Evolutionary conservation across 2,329 filamentous ascomycete genomes (phyloP).

Genomic region (Diaporthe helianthi): DNA sequence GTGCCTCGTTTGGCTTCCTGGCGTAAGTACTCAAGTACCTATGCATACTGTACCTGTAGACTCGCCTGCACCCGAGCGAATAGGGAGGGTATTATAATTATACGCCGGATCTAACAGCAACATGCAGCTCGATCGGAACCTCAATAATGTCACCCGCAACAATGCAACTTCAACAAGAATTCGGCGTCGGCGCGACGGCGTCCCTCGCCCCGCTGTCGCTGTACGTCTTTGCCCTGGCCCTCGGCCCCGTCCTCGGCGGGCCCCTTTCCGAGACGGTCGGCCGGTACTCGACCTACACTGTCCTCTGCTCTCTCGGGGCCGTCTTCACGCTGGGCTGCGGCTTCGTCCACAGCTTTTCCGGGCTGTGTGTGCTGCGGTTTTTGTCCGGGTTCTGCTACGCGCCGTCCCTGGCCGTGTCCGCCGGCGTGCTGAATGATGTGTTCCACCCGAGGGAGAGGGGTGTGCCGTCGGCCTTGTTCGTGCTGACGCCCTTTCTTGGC

Average conservation of each 20-base stretch:
- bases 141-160: conserved; percentile 61
- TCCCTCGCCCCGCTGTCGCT: conserved; percentile 66
- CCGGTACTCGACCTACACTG: conserved; percentile 58
- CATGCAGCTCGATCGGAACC: conserved; percentile 57
- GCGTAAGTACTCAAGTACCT: too few species aligned
- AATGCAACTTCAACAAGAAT: conserved; percentile 56
- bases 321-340: conserved; percentile 65
- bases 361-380: conserved; percentile 62
- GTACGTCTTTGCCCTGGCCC: conserved; percentile 65
- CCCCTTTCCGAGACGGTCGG: conserved; percentile 66
- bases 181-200: conserved; percentile 60
- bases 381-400: conserved; percentile 60
- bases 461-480: conserved; percentile 51
- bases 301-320: conserved; percentile 53
- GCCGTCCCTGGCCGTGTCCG: conserved; percentile 56
- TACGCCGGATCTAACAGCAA: background rate
- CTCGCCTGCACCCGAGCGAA: too few species aligned
- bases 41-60: too few species aligned
- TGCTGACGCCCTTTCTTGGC: conserved; percentile 60
- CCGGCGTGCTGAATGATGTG: conserved; percentile 58
- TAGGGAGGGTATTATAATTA: too few species aligned
- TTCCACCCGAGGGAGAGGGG: conserved; percentile 52
- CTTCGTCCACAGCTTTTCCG: conserved; percentile 56
- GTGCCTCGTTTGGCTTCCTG: conserved; percentile 49
- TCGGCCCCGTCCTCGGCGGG: conserved; percentile 66